phyloP scores from a whole-genome alignment of 441 rosid species.

The Monsonia emarginata region DNA sequence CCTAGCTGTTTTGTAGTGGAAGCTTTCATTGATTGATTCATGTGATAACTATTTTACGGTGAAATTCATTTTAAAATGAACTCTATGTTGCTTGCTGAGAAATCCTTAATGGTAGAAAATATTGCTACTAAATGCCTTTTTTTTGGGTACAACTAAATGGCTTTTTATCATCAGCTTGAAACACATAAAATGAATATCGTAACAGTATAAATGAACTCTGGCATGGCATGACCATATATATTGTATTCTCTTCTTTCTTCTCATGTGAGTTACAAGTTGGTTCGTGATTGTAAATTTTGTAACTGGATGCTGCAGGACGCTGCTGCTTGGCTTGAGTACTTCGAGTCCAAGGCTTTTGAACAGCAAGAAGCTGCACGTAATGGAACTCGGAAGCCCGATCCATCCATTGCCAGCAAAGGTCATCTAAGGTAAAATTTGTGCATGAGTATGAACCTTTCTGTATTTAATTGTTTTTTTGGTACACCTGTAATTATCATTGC shows the following conservation, averaged over 20 bases:
- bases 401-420: slow-evolving; percentile 80
- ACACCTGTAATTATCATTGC: no score
- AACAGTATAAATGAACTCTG: slow-evolving; percentile 3
- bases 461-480: neutral
- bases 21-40: neutral
- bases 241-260: neutral
- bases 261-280: neutral
- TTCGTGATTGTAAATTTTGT: slow-evolving; percentile 3
- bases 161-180: neutral
- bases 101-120: neutral
- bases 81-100: neutral
- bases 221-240: neutral
- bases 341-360: slow-evolving; percentile 73
- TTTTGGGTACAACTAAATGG: neutral
- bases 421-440: slow-evolving; percentile 49
- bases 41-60: neutral
- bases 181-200: neutral
- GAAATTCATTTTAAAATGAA: neutral
- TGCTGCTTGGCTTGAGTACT: slow-evolving; percentile 78
- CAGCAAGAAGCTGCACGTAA: slow-evolving; percentile 84
- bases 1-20: neutral
- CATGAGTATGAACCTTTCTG: neutral
- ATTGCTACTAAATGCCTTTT: neutral
- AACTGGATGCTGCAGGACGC: slow-evolving; percentile 45
- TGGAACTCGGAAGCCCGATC: slow-evolving; percentile 74